These are phyloP conservation scores for Asterionellopsis glacialis DNA, from an alignment of 108 stramenopile species.

Conservation along the genomic window DNA sequence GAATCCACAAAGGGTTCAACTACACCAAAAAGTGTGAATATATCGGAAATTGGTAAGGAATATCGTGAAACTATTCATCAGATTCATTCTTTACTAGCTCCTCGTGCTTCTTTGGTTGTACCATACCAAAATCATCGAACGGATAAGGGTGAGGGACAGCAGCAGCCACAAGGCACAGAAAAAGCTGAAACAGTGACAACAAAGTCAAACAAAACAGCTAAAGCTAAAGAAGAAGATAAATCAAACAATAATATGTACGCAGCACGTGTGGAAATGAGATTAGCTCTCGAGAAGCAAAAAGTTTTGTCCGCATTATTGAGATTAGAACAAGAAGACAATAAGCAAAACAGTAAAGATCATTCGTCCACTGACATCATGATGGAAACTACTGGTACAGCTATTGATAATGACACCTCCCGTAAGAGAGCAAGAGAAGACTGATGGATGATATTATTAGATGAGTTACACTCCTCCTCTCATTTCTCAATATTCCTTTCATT, in stretches of 20 bases:
- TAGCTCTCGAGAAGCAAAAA: conserved; percentile 34
- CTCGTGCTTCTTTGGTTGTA: conserved; percentile 19
- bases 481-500: too few relatives aligned
- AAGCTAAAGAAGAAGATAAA: conserved; percentile 6
- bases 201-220: neutral
- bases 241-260: conserved; percentile 45
- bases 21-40: neutral
- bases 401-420: too few relatives aligned
- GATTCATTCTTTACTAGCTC: conserved; percentile 28
- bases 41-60: neutral
- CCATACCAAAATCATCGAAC: conserved; percentile 39
- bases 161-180: neutral
- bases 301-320: conserved; percentile 24
- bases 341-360: neutral
- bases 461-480: too few relatives aligned
- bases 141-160: neutral
- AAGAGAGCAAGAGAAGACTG: too few relatives aligned
- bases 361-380: too few relatives aligned
- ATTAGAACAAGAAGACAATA: conserved; percentile 15
- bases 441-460: too few relatives aligned
- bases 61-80: conserved; percentile 33
- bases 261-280: conserved; percentile 45
- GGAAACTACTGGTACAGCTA: too few relatives aligned
- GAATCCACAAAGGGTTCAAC: neutral
- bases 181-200: neutral